Conservation (phyloP, 176 grass and related monocot species). For the Avena sativa region DNA sequence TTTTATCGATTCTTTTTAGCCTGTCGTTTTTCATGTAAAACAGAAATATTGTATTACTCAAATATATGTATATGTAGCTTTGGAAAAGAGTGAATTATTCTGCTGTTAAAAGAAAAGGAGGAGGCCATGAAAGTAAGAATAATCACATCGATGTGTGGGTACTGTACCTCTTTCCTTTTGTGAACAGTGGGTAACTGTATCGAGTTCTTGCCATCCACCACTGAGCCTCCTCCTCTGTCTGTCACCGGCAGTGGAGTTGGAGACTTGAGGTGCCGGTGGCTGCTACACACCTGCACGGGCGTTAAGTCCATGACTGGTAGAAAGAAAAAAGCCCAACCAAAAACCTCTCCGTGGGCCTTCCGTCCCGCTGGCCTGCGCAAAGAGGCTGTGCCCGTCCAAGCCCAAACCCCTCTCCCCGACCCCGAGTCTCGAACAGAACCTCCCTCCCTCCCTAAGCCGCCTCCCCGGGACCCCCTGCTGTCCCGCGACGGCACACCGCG, state of each 20-base stretch:
- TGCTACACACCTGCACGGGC: too few species aligned
- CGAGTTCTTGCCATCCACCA: too few species aligned
- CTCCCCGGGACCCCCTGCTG: background rate
- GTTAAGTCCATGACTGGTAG: too few species aligned
- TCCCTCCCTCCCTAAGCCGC: background rate
- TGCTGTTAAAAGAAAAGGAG: background rate
- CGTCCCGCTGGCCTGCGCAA: background rate
- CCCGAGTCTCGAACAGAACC: background rate
- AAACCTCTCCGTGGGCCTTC: background rate
- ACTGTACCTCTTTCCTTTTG: too few species aligned
- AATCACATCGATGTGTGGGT: too few species aligned
- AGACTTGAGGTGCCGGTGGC: too few species aligned
- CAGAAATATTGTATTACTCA: constrained; percentile 42
- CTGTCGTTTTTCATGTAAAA: constrained; percentile 38
- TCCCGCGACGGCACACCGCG: background rate
- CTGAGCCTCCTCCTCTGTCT: too few species aligned
- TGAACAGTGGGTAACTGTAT: too few species aligned
- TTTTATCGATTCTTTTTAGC: constrained; percentile 61
- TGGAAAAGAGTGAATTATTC: constrained; percentile 8
- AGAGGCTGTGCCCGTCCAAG: background rate
- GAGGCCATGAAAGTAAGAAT: too few species aligned
- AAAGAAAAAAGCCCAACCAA: background rate
- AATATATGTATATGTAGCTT: constrained; percentile 38
- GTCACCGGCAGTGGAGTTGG: too few species aligned
- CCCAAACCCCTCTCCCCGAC: background rate